Percentiles rank a stretch among this genome's conserved stretches.
phyloP scores from a whole-genome alignment of 768 basidiomycete species.

The Pleurotus pulmonarius region DNA sequence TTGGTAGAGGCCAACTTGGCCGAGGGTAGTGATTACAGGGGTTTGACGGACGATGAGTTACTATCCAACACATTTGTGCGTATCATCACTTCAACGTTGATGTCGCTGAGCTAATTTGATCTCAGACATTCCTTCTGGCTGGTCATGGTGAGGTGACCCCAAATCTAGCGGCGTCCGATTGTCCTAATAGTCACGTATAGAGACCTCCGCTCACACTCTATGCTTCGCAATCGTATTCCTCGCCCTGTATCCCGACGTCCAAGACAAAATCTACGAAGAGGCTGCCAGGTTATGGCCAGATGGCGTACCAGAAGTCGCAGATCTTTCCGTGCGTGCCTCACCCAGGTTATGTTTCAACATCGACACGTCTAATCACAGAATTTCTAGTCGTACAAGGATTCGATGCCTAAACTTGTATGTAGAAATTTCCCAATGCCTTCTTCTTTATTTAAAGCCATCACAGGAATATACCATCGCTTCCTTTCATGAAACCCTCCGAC shows the following conservation, averaged over 20 bases:
- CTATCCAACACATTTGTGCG: slow-evolving; percentile 32
- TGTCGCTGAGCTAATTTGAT: neutral
- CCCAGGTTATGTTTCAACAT: neutral
- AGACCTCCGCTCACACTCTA: slow-evolving; percentile 44
- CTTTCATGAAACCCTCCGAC: slow-evolving; percentile 43
- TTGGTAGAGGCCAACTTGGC: slow-evolving; percentile 34
- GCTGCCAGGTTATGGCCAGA: slow-evolving; percentile 34
- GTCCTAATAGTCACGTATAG: slow-evolving; percentile 17
- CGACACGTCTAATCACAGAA: neutral
- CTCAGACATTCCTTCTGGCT: slow-evolving; percentile 44
- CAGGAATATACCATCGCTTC: slow-evolving; percentile 41
- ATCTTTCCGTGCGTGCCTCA: slow-evolving; percentile 22
- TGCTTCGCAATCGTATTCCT: slow-evolving; percentile 39
- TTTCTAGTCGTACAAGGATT: slow-evolving; percentile 35
- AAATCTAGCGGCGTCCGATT: neutral
- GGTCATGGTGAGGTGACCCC: slow-evolving; percentile 35
- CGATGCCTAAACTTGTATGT: slow-evolving; percentile 31
- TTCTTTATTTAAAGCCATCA: neutral
- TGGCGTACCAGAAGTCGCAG: slow-evolving; percentile 20
- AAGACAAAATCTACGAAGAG: slow-evolving; percentile 43
- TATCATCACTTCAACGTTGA: neutral
- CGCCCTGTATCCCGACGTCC: slow-evolving; percentile 47
- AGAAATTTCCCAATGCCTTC: neutral
- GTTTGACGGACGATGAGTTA: slow-evolving; percentile 30
- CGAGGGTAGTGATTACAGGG: slow-evolving; percentile 20